Base-by-base conservation (phyloP, 257 asterid genomes). In the Nicotiana sylvestris region DNA sequence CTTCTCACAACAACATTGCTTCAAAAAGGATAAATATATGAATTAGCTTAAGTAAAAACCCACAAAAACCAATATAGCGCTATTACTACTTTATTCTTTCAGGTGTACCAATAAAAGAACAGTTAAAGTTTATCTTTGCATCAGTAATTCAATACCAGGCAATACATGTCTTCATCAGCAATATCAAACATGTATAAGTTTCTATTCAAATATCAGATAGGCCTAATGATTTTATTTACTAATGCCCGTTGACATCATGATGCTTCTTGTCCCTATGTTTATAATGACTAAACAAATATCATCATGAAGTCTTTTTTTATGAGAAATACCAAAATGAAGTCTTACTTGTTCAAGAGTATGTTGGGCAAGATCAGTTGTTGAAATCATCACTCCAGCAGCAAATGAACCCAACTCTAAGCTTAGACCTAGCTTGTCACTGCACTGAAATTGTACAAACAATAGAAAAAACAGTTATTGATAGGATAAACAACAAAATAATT, bases 321-420 rank as follows among this genome's bases (percentile, higher is more conserved):
- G 51, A 43, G 51, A 51, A 74, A 76, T 51, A 76, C 53, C 64
- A 76, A 49, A 51, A 76, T 51, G 83, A 81, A 57, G 57, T 78
- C 88, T 79, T 88, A 96, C 98, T 91, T 96, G 99, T 84, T 96
- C 98, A 35, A 93, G 97, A 16, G 99, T 96, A 85, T 96, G 99
- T 84, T 96, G 99, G 83, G 93, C 97, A 86, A 94, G 97, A 87
- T 96, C 98, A 58, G 99, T 96, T 12, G 99, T 94, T 17, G 99
- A 89, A 90, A 96, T 96, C 99, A 96, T 96, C 81, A 94, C 98
- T 81, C 99, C 98, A 82, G 99, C 99, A 83, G 97, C 98, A 93
- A 96, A 94, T 37, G 99, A 96, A 74, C 99, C 99, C 97, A 96
- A 87, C 86, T 96, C 99, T 82, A 96, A 87, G 90, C 99, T 96